phyloP scores from a whole-genome alignment of 345 rosid genomes.

The Combretum micranthum region DNA sequence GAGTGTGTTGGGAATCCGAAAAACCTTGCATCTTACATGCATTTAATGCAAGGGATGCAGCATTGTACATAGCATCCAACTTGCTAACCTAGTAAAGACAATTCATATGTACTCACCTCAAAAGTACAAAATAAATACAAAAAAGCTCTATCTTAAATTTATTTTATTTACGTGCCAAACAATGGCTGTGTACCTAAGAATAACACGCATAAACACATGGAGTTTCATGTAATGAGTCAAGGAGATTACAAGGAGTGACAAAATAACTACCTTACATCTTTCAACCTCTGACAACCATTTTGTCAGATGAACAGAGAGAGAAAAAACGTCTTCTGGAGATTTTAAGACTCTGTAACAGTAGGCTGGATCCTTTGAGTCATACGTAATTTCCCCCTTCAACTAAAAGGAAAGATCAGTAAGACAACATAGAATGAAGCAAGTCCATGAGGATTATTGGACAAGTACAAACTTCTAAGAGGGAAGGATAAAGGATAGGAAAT shows the following conservation, averaged over 20 bases:
- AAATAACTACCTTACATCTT: slow-evolving; percentile 48
- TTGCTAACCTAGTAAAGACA: slow-evolving; percentile 31
- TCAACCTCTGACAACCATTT: slow-evolving; percentile 81
- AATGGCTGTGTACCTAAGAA: neutral
- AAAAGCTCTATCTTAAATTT: neutral
- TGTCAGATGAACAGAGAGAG: slow-evolving; percentile 53
- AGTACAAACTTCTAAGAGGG: neutral
- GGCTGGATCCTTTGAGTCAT: slow-evolving; percentile 72
- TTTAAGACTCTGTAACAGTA: slow-evolving; percentile 56
- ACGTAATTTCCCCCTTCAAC: slow-evolving; percentile 82
- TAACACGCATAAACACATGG: neutral
- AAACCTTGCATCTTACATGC: slow-evolving; percentile 40
- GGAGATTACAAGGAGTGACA: neutral
- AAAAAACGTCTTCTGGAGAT: slow-evolving; percentile 55
- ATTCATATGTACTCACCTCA: neutral
- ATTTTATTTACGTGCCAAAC: neutral
- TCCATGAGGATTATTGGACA: neutral
- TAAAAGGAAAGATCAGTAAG: slow-evolving; percentile 23
- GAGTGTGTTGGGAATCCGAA: slow-evolving; percentile 35
- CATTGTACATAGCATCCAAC: slow-evolving; percentile 41
- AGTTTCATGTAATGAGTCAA: neutral
- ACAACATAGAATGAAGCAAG: neutral
- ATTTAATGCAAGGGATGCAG: slow-evolving; percentile 35
- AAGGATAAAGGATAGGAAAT: too few relatives aligned
- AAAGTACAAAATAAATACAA: neutral